A percentile compares a stretch with the other conserved stretches of the same genome.
Conservation (phyloP, 345 rosid species). For the Microthlaspi erraticum region DNA sequence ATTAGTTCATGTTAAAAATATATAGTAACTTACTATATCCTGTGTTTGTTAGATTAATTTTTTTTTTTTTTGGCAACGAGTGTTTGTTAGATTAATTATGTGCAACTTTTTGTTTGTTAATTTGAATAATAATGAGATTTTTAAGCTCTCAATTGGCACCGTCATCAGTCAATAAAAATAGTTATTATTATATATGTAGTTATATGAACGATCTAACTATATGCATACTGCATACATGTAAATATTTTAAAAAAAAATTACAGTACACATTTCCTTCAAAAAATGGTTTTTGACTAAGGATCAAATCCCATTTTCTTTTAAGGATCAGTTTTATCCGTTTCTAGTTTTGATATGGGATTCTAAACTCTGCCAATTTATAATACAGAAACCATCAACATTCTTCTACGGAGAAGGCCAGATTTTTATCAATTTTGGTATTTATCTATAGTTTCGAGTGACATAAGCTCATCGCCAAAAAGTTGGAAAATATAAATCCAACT, state of each 20-base stretch:
- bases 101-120: background rate
- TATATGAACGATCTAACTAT: background rate
- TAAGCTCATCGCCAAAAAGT: background rate
- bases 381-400: too few species aligned
- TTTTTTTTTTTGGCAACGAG: too few species aligned
- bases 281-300: too few species aligned
- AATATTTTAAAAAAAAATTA: background rate
- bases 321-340: background rate
- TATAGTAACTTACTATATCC: background rate
- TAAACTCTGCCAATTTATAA: too few species aligned
- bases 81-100: conserved; percentile 28
- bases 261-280: background rate
- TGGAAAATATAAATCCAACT: background rate
- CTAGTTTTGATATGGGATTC: too few species aligned
- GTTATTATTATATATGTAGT: background rate
- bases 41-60: conserved; percentile 26
- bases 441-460: background rate
- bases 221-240: background rate
- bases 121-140: conserved; percentile 4
- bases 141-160: background rate
- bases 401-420: too few species aligned
- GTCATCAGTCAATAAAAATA: too few species aligned
- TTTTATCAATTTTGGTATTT: background rate
- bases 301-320: background rate
- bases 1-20: conserved; percentile 23